phyloP scores from a whole-genome alignment of 805 yeast species.

The Metschnikowia peoriensis region DNA sequence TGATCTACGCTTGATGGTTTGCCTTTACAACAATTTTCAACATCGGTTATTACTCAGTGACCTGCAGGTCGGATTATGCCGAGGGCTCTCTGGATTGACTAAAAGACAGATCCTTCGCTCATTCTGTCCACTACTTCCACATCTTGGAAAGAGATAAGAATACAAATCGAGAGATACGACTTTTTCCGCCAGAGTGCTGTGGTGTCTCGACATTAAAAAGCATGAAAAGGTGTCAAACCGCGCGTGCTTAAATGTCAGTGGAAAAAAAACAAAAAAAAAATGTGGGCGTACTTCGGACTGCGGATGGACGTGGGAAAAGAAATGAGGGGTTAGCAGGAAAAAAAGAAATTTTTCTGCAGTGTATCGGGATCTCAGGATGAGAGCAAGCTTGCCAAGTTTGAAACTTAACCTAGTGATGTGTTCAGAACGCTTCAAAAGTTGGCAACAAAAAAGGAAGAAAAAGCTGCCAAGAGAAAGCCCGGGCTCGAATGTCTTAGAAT shows the following conservation, averaged over 20 bases:
- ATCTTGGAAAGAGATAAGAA: no score
- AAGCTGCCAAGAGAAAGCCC: not conserved
- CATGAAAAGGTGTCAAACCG: not conserved
- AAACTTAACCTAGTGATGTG: not conserved
- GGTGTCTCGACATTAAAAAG: not conserved
- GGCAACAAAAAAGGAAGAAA: not conserved
- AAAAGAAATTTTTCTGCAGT: not conserved
- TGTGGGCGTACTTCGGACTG: not conserved
- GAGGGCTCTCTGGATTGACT: no score
- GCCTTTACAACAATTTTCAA: no score
- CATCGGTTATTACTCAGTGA: no score
- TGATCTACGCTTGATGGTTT: no score
- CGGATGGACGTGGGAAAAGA: not conserved
- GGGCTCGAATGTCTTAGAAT: not conserved
- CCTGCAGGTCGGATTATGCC: no score
- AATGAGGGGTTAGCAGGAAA: conserved; percentile 1
- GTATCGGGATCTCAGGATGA: not conserved
- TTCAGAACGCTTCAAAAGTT: not conserved
- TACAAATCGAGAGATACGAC: no score
- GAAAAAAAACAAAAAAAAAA: not conserved
- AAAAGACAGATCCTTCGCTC: no score
- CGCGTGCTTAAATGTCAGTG: not conserved
- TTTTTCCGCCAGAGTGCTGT: no score
- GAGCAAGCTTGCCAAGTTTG: not conserved
- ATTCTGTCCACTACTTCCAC: no score